Evolutionary conservation across 768 basidiomycete genomes (phyloP).

Genomic region (Serendipita sp.): DNA sequence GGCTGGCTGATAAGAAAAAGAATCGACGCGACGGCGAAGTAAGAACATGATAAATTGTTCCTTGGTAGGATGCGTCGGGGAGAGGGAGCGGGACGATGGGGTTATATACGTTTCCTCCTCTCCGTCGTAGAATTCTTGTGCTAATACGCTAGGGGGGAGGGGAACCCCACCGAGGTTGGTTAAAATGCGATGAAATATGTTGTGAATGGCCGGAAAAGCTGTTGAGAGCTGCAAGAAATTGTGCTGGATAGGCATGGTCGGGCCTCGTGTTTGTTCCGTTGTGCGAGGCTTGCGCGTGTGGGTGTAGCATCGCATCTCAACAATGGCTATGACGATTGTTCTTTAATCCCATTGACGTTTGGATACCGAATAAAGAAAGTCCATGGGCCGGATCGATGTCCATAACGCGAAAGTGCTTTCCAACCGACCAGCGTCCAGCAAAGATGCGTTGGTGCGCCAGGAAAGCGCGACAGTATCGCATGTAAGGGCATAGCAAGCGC

Average conservation of each 20-base stretch:
- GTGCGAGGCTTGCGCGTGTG: background rate
- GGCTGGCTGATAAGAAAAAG: background rate
- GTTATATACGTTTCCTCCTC: background rate
- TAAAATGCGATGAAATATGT: background rate
- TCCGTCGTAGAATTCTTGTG: background rate
- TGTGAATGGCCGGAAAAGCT: background rate
- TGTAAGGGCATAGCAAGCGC: too few species aligned
- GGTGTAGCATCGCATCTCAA: background rate
- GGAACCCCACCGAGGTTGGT: background rate
- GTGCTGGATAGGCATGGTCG: background rate
- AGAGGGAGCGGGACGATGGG: background rate
- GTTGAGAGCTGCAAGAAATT: background rate
- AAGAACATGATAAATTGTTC: background rate
- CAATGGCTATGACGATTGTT: background rate
- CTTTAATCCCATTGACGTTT: background rate
- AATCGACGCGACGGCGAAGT: background rate
- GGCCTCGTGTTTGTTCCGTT: slow-evolving; percentile 4
- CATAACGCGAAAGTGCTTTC: background rate
- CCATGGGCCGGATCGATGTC: background rate
- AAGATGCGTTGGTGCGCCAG: background rate
- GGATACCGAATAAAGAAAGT: background rate
- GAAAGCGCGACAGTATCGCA: too few species aligned
- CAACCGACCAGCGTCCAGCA: too few species aligned
- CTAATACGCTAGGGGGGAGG: background rate
- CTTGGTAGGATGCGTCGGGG: background rate